phyloP scores from a whole-genome alignment of 495 filamentous ascomycete genomes.

The Aspergillus wentii region DNA sequence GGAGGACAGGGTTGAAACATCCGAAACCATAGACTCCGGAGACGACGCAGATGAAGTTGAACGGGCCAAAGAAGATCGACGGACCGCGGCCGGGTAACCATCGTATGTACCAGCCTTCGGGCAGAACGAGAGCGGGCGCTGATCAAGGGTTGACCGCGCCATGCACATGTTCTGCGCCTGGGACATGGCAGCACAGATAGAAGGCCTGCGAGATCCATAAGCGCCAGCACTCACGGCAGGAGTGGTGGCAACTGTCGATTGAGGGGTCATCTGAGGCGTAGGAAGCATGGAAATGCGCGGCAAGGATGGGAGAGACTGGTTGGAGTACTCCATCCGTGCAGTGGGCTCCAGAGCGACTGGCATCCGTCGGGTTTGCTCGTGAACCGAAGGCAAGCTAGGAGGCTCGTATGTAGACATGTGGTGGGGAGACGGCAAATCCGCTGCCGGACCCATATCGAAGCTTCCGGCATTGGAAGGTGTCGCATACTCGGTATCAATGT shows the following conservation, averaged over 20 bases:
- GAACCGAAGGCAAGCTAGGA: conserved; percentile 8
- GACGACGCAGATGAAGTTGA: conserved; percentile 75
- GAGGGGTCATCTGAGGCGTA: conserved; percentile 79
- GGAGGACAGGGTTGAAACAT: conserved; percentile 57
- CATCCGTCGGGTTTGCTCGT: conserved; percentile 41
- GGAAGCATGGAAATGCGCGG: conserved; percentile 64
- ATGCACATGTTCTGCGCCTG: conserved; percentile 62
- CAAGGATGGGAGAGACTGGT: conserved; percentile 42
- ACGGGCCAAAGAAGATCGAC: conserved; percentile 72
- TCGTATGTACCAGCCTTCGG: conserved; percentile 47
- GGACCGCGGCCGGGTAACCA: conserved; percentile 46
- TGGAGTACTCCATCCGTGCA: conserved; percentile 25
- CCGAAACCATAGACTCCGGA: conserved; percentile 87
- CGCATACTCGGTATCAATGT: conserved; percentile 27
- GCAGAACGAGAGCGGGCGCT: conserved; percentile 46
- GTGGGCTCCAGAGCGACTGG: conserved; percentile 59
- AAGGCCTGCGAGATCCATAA: conserved; percentile 50
- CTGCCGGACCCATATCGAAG: conserved; percentile 22
- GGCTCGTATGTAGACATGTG: conserved; percentile 20
- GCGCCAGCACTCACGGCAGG: conserved; percentile 79
- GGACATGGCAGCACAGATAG: conserved; percentile 77
- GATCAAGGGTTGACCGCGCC: conserved; percentile 57
- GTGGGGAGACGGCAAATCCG: conserved; percentile 33
- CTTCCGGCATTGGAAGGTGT: conserved; percentile 26
- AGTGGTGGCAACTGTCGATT: conserved; percentile 68